Base-by-base conservation (phyloP, 1,139 yeast species). In the Arxiozyma telluris region DNA sequence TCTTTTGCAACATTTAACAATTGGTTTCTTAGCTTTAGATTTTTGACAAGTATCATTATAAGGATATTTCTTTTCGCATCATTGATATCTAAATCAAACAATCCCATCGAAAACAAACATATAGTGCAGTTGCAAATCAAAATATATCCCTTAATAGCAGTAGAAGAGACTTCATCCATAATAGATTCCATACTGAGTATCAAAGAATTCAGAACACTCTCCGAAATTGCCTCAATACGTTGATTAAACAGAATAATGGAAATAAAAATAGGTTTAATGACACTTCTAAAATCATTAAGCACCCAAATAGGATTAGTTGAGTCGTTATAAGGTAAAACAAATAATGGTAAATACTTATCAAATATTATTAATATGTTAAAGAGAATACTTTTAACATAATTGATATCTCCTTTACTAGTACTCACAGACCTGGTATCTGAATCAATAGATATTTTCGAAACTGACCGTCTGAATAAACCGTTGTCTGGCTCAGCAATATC, bases 291-390 rank as follows among this genome's bases (percentile, higher is more conserved):
- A 52, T 61, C 64, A 42, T 59, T 55, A 1, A 56, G 50, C 3
- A 62, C 60, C 66, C 66, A 63, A 18, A 53, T 30, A 20, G 57
- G 53, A 47, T 61, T 59, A 20, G 58, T 50, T 9, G 57, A 56
- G 20, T 56, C 56, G 5, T 58, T 57, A 38, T 57, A 62, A 7
- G 64, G 63, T 30, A 64, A 53, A 23, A 64, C 58, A 48, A 62
- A 65, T 42, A 58, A 61, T 34, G 60, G 58, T 7, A 62, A 56
- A 54, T 62, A 56, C 34, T 63, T 59, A 47, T 63, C 61, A 54
- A 64, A 66, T 15, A 64, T 64, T 23, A 62, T 61, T 46, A 65
- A 62, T 9, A 66, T 64, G 43, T 64, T 64, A 23, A 63, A 59
- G 58, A 65, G 57, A 12, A 64, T 60, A 18, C 58, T 60, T 53